Base-by-base conservation (phyloP, 768 basidiomycete genomes). In the Amylocystis lapponica region DNA sequence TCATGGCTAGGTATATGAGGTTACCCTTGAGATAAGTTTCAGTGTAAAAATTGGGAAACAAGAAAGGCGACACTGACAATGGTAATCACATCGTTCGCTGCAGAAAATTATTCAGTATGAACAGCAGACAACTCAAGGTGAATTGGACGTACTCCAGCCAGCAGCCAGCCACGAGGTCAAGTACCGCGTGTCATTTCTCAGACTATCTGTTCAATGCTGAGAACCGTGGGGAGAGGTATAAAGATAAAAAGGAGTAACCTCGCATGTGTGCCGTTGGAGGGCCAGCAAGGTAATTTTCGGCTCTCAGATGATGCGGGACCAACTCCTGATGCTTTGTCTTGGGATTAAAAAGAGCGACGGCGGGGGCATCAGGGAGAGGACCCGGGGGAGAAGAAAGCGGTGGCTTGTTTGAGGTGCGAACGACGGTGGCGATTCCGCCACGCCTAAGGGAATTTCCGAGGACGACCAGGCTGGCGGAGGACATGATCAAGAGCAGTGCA, bases 1-100 rank as follows among this genome's bases (percentile, higher is more conserved):
- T 51, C 27, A 60, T 27, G 5, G 60, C 61, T 12, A 71, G 64
- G 46, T 66, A 68, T 32, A 71, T 55, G 31, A 69, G 51, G 46
- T 69, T 68, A 19, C 58, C 59, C 57, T n/a, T 57, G 40, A 1
- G 7, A 11, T 5, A 17, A 17, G 4, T 11, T 35, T 38, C 17
- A 30, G 42, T 19, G 5, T 32, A 6, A 19, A 10, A 27, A 11
- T 17, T 22, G 14, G 14, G 20, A 19, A 3, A 22, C 2, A 1
- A 19, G 3, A 17, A 7, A 21, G 23, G 20, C 49, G 5, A n/a
- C n/a, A n/a, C n/a, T n/a, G 14, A 51, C 51, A 2, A 53, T 47
- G 1, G 82, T 82, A 71, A 83, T 81, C 26, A 82, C 80, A 63
- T 84, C 81, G 64, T 86, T 86, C 4, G 83, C 81, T 84, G 48